Evolutionary conservation across 2,329 filamentous ascomycete genomes (phyloP), one percentile per base, ranked within the genome.

Genomic region (Botrytis medusae): DNA sequence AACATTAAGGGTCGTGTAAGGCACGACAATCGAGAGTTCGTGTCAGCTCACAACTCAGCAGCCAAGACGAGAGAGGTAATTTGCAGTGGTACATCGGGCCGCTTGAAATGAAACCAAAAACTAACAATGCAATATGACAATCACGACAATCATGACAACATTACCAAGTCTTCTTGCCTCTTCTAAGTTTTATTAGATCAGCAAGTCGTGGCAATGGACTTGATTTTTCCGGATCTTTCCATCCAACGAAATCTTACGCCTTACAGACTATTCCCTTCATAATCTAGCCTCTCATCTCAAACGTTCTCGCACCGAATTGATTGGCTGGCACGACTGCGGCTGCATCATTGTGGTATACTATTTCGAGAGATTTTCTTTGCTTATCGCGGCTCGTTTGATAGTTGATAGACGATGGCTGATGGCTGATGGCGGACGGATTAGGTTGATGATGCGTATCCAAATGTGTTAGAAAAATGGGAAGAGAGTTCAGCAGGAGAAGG

Each of bases 351-450:
- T 29, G 16, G n/a, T 18, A 32, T 57, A 29, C 51, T 57, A 57
- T 57, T 57, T 32, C 29, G 51, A 57, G 51, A 57, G 51, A 57
- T 57, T 57, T 57, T 57, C n/a, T 57, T 57, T 57, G 51, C 51
- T 57, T 57, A 57, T 57, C 51, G n/a, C 51, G 51, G 51, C 51
- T 57, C 14, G 51, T 18, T 57, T 57, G 51, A 16, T 54, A 18
- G 14, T 54, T 54, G 51, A 54, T 54, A 54, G 51, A 29, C 29
- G 51, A n/a, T 54, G 51, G 51, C 51, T 57, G 51, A 29, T 57
- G 51, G 14, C 51, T 57, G 51, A 57, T 57, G 51, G 14, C 51
- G 51, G 51, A 57, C 3, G 51, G 51, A 29, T 57, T 57, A 57
- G 51, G 57, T 60, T 32, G n/a, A 29, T 57, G 51, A 29, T 57